These are phyloP conservation scores for Spergularia bocconei DNA, from an alignment of 148 eudicot species.

Conservation along the genomic window DNA sequence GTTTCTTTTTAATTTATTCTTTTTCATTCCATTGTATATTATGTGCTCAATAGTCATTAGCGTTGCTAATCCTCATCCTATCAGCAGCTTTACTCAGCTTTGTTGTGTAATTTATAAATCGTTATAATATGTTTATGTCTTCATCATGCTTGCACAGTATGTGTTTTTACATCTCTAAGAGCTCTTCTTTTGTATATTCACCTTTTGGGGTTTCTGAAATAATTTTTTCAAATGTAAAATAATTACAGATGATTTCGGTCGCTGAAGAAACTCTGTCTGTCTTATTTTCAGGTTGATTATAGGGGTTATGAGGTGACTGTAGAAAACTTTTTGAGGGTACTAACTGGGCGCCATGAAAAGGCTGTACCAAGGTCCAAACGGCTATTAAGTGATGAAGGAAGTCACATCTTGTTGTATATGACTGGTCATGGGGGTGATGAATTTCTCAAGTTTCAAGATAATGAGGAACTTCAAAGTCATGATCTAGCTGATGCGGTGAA, in stretches of 20 bases:
- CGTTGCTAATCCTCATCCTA: not conserved
- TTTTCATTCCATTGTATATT: not conserved
- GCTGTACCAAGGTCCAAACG: conserved; percentile 97
- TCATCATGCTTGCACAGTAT: not conserved
- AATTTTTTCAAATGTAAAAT: too few relatives aligned
- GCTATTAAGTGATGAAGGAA: conserved; percentile 95
- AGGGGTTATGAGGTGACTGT: conserved; percentile 98
- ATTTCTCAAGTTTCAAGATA: conserved; percentile 95
- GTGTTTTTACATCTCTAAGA: not conserved
- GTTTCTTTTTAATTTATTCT: not conserved
- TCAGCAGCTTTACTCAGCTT: not conserved
- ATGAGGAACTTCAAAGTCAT: conserved; percentile 98
- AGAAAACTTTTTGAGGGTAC: conserved; percentile 85
- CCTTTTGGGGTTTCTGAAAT: too few relatives aligned
- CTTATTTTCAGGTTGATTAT: conserved; percentile 77
- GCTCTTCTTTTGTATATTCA: not conserved
- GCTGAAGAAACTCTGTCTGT: not conserved
- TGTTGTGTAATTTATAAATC: not conserved
- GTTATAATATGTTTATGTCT: not conserved
- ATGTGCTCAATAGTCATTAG: not conserved
- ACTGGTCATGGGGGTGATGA: conserved; percentile 99
- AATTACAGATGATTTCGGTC: not conserved
- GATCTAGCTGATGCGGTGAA: conserved; percentile 99
- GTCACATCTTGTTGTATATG: conserved; percentile 93
- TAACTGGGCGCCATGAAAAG: conserved; percentile 92